phyloP scores from a whole-genome alignment of 768 basidiomycete species.

The Panaeolus papilionaceus region DNA sequence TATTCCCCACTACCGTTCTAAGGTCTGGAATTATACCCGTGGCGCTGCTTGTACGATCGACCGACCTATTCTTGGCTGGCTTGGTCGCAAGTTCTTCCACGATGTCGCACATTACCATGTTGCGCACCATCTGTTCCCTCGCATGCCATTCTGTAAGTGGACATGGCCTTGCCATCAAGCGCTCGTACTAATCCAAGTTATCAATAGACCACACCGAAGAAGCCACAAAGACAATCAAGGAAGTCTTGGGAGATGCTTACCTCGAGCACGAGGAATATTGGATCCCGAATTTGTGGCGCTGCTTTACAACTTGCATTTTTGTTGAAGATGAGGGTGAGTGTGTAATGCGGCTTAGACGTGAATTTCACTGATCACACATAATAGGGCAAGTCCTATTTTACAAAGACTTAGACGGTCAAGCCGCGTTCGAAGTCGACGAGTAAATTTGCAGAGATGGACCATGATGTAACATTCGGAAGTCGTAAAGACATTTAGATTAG shows the following conservation, averaged over 20 bases:
- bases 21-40: slow-evolving; percentile 51
- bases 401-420: slow-evolving; percentile 30
- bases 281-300: slow-evolving; percentile 16
- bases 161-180: background rate
- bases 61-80: slow-evolving; percentile 52
- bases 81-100: slow-evolving; percentile 57
- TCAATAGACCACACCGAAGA: slow-evolving; percentile 43
- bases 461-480: too few species aligned
- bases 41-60: slow-evolving; percentile 57
- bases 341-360: background rate
- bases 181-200: background rate
- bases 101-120: slow-evolving; percentile 54
- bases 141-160: slow-evolving; percentile 48
- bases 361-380: too few species aligned
- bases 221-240: slow-evolving; percentile 43
- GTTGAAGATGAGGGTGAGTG: slow-evolving; percentile 11
- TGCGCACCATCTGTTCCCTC: slow-evolving; percentile 51
- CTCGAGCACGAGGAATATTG: slow-evolving; percentile 50
- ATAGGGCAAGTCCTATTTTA: slow-evolving; percentile 36
- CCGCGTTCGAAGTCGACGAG: slow-evolving; percentile 14
- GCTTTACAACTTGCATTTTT: slow-evolving; percentile 9
- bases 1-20: slow-evolving; percentile 54
- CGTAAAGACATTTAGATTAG: background rate
- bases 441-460: too few species aligned
- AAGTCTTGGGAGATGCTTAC: slow-evolving; percentile 46